Conservation (phyloP, 2,329 filamentous ascomycete genomes). For the Aspergillus tanneri region DNA sequence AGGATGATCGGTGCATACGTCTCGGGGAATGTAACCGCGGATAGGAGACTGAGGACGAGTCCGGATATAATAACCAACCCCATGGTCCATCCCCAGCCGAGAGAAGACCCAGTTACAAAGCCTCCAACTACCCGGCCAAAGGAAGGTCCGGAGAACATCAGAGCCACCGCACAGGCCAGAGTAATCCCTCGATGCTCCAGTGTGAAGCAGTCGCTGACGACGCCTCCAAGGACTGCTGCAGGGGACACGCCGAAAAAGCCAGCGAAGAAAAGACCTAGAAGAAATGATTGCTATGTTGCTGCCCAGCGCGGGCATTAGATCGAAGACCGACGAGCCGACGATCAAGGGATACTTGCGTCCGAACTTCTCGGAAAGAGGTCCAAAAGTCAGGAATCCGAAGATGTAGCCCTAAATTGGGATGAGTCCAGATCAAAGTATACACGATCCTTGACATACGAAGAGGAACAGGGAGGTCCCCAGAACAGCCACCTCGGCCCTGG, state of each 20-base stretch:
- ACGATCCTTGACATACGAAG: not conserved
- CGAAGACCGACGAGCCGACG: constrained; percentile 57
- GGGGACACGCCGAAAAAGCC: constrained; percentile 46
- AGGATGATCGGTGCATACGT: not conserved
- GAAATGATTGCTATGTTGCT: constrained; percentile 46
- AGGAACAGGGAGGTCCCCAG: constrained; percentile 5
- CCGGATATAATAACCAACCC: constrained; percentile 2
- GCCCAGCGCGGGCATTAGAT: constrained; percentile 55
- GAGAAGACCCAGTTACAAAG: not conserved
- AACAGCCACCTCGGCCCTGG: not conserved
- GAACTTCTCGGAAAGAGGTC: constrained; percentile 49
- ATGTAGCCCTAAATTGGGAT: constrained; percentile 4
- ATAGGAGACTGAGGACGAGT: not conserved
- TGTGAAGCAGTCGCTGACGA: constrained; percentile 47
- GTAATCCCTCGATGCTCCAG: too few species aligned
- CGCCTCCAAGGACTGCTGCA: constrained; percentile 42
- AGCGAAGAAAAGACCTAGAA: constrained; percentile 45
- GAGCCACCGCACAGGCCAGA: too few species aligned
- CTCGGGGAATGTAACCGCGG: not conserved
- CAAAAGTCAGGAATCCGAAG: constrained; percentile 54
- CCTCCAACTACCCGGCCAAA: not conserved
- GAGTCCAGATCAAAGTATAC: not conserved
- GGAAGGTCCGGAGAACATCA: constrained; percentile 3
- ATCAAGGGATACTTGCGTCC: constrained; percentile 53
- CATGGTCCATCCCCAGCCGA: constrained; percentile 1